phyloP scores from a whole-genome alignment of 2,329 filamentous ascomycete species.

The Harringtonia aguacate region DNA sequence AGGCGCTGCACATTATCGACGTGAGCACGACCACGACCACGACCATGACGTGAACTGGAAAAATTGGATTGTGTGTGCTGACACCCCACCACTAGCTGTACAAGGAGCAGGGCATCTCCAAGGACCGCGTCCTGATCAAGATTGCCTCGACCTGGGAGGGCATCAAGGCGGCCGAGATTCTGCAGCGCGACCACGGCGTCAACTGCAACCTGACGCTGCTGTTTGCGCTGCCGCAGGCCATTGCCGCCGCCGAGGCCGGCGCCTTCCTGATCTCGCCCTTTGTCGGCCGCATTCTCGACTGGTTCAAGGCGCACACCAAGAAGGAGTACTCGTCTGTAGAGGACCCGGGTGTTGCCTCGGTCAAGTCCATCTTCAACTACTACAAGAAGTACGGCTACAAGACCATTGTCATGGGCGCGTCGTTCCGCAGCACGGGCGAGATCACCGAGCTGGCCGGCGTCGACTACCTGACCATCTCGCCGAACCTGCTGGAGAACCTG shows the following conservation, averaged over 20 bases:
- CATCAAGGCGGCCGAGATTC: conserved; percentile 95
- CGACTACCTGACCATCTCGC: conserved; percentile 97
- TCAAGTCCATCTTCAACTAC: conserved; percentile 97
- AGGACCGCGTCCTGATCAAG: conserved; percentile 97
- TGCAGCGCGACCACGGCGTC: conserved; percentile 90
- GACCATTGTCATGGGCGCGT: conserved; percentile 99
- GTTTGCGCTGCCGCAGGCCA: conserved; percentile 93
- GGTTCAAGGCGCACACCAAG: conserved; percentile 95
- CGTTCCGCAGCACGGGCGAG: conserved; percentile 92
- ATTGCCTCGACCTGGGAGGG: conserved; percentile 98
- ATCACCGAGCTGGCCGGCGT: conserved; percentile 97
- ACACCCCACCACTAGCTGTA: conserved; percentile 67
- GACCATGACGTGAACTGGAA: too few relatives aligned
- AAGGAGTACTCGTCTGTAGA: conserved; percentile 83
- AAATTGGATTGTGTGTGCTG: too few relatives aligned
- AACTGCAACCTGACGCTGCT: conserved; percentile 99
- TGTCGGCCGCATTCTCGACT: conserved; percentile 97
- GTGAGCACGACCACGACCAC: too few relatives aligned
- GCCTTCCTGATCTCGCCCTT: conserved; percentile 99
- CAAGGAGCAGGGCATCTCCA: conserved; percentile 80
- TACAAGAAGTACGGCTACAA: conserved; percentile 99
- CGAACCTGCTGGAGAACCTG: conserved; percentile 88
- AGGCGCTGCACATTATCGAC: conserved; percentile 94
- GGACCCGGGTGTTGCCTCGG: conserved; percentile 92
- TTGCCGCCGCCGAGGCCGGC: conserved; percentile 87